These are phyloP conservation scores for Sclerotinia minor DNA, from an alignment of 2,329 filamentous ascomycete genomes.

Conservation along the genomic window DNA sequence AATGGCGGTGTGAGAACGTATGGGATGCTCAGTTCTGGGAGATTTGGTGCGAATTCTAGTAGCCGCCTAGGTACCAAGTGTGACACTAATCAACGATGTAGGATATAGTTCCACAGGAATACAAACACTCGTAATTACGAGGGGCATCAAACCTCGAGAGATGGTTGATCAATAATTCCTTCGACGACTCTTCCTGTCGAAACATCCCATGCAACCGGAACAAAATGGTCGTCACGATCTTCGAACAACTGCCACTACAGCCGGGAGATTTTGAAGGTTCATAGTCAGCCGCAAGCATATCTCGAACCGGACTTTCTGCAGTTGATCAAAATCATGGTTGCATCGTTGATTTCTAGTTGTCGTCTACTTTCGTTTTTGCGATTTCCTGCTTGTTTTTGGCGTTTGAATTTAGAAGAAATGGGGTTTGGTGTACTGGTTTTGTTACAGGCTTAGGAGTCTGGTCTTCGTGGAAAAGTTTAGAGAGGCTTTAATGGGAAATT, in stretches of 20 bases:
- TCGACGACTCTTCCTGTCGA: background rate
- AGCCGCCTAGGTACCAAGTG: background rate
- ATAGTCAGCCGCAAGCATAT: background rate
- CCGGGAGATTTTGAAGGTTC: background rate
- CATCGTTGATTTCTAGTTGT: background rate
- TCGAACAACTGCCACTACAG: background rate
- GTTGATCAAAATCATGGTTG: background rate
- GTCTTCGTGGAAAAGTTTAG: background rate
- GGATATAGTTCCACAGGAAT: background rate
- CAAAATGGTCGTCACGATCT: background rate
- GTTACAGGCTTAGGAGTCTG: background rate
- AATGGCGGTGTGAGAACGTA: background rate
- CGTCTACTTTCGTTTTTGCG: background rate
- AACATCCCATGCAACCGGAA: background rate
- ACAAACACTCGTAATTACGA: background rate
- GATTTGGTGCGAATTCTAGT: background rate
- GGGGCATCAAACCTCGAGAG: background rate
- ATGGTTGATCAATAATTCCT: background rate
- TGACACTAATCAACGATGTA: background rate
- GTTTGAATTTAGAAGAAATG: background rate
- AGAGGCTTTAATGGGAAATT: background rate
- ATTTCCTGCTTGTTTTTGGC: background rate
- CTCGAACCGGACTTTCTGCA: background rate
- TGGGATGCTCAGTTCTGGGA: background rate
- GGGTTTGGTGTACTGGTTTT: background rate